Evolutionary conservation across 306 rosid species (phyloP), one percentile per base, ranked within the genome.

Genomic region (Oxytropis ochrocephala): DNA sequence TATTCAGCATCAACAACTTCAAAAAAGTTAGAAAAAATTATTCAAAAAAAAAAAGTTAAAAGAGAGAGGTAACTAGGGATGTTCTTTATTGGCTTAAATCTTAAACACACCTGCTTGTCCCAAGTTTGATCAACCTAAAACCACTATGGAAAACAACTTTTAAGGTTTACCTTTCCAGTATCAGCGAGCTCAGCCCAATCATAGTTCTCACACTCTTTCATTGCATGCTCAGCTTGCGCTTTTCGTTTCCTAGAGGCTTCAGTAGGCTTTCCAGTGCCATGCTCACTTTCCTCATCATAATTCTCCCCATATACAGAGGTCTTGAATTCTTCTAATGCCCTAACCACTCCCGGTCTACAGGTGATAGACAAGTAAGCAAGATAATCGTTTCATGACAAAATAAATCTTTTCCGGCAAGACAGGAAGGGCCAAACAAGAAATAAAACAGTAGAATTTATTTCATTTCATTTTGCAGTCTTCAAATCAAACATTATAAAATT

Each of bases 151-250:
- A 78, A 64, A 35, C 19, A 77, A 50, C 8, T 59, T 67, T 70
- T 52, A 39, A 77, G 78, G 67, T 53, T 84, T 62, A 90, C 98
- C 98, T 88, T 79, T 70, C 98, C 97, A 13, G 75, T 78, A 56
- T 93, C 96, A 18, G 97, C 98, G 63, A 93, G 97, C 49, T 84
- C 87, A 36, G 64, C 72, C 96, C 98, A 93, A 67, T 90, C 83
- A 74, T 83, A 87, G 75, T 67, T 85, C 61, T 80, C 83, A 72
- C 69, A 77, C 84, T 86, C 92, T 67, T 82, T 74, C 29, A 73
- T 75, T 11, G 96, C 96, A 80, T 51, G 66, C 36, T 88, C 98
- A 7, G 88, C 70, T 3, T 51, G 32, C 9, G 90, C 89, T 81
- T 90, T 90, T 67, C 98, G 81, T 65, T 90, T 93, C 48, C 73